Evolutionary conservation across 148 eudicot species (phyloP).

Genomic region (Limonium bicolor): DNA sequence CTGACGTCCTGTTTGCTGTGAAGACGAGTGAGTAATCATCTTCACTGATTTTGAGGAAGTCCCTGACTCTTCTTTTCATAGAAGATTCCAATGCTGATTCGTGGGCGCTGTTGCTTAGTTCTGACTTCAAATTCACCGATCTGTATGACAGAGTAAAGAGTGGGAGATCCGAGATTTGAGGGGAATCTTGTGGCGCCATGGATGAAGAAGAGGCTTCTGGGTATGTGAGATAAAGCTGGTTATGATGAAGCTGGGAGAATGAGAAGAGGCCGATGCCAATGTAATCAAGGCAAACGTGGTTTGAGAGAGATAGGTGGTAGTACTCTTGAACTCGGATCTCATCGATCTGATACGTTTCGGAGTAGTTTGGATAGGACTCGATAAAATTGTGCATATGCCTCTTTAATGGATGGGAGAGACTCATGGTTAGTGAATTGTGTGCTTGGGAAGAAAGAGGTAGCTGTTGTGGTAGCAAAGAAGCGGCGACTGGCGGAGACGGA

Average conservation of each 20-base stretch:
- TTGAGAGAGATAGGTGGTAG: conserved; percentile 26
- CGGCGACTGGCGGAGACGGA: conserved; percentile 1
- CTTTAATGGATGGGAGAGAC: conserved; percentile 36
- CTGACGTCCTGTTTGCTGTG: conserved; percentile 80
- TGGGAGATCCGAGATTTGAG: conserved; percentile 36
- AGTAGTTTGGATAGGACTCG: conserved; percentile 34
- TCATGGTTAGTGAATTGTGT: conserved; percentile 56
- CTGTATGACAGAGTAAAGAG: conserved; percentile 46
- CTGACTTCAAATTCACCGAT: conserved; percentile 46
- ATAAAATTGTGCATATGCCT: conserved; percentile 26
- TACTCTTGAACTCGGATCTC: conserved; percentile 35
- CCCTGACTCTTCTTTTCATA: conserved; percentile 52
- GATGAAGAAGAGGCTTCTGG: conserved; percentile 27
- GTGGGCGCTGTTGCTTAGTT: conserved; percentile 33
- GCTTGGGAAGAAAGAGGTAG: conserved; percentile 41
- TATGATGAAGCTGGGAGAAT: conserved; percentile 41
- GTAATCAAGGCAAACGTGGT: conserved; percentile 62
- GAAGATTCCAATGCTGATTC: conserved; percentile 51
- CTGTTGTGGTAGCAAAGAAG: conserved; percentile 26
- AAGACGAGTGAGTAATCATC: conserved; percentile 65
- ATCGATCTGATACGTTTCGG: conserved; percentile 39
- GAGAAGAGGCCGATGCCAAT: conserved; percentile 63
- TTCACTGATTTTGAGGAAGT: conserved; percentile 48
- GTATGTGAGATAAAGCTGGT: conserved; percentile 14
- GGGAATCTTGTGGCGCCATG: conserved; percentile 22